Evolutionary conservation across 2,329 filamentous ascomycete genomes (phyloP), one percentile per base, ranked within the genome.

Genomic region (Ascomycota sp.): DNA sequence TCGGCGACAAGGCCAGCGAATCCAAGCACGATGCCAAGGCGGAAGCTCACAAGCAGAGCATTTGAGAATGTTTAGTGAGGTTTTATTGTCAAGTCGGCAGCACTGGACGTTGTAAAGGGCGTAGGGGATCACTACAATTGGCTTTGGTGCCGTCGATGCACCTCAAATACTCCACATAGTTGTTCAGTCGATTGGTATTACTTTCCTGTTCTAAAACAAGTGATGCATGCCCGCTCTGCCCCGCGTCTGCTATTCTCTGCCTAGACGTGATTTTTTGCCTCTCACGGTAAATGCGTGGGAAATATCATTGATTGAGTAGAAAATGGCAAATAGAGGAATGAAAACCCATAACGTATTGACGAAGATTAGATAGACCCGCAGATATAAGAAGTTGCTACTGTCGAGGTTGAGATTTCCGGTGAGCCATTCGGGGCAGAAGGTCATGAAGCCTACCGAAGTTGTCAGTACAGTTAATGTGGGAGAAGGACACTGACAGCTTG

Each of bases 331-430:
- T 2, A 65, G 32, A 1, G 72, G 72, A 36, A 75, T 59, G 36
- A 65, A 63, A 4, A 77, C 70, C 72, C 72, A 77, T 4, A 75
- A 52, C 40, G 60, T 63, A 48, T 77, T 77, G 56, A 77, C 76
- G 49, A 76, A 75, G 38, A 73, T 56, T 11, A 77, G 52, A 39
- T 75, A 76, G 10, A 75, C 55, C 70, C 70, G 76, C 37, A 63
- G 52, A 41, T 72, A 73, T 68, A 77, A 72, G 40, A 67, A 74
- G 50, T 75, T 76, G 51, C 61, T 69, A 12, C 59, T 58, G 45
- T 75, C 67, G 34, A 77, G 61, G 43, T 72, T 74, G 37, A 60
- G 43, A 44, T 62, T 75, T 30, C 61, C 62, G 2, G 61, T 65
- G 9, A 77, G 52, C 72, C 72, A 77, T 50, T 77, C 72, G 9